Base-by-base conservation (phyloP, 1,284 basidiomycete species). In the Puccinia hordei region DNA sequence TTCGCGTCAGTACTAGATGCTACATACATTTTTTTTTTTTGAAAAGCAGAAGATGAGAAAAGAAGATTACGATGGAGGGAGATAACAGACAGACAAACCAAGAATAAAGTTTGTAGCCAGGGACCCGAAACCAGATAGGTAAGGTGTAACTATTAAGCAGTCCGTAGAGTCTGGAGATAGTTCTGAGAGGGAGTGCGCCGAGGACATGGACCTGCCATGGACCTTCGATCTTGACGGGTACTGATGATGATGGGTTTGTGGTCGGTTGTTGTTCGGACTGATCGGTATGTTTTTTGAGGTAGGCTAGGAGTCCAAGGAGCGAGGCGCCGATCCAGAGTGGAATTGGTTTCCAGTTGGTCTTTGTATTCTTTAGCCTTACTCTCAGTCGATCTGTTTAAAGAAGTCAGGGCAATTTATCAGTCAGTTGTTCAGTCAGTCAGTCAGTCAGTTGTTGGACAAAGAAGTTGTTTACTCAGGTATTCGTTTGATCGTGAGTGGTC, bases 201-300 rank as follows among this genome's bases (percentile, higher is more conserved):
- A 99, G 89, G 75, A 99, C 94, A 86, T 97, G 93, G 35, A 98
- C 93, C 87, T 97, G 93, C 95, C 96, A 98, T 2, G 96, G 95
- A 0, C 96, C 95, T 83, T 91, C 91, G 22, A 94, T 88, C 81
- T 89, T 90, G 81, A 97, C 86, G 27, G 85, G 83, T 30, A 88
- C 87, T 49, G 46, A 17, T 8, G 13, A 15, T 49, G 46, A 15
- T 8, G 8, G 46, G 82, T 92, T 13, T 94, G 90, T 75, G 91
- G 89, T 5, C 30, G 46, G 8, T 61, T 30, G 24, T n/a, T 59
- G 17, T 15, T 33, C n/a, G 13, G 27, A 33, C 22, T 61, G 24
- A 33, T 35, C 10, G 12, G 24, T 33, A 17, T 55, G 63, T 74
- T 83, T 82, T 76, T 85, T 85, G 83, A 84, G 82, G 73, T 83